Base-by-base conservation (phyloP, 176 grass and related monocot genomes). In the Musa acuminata region DNA sequence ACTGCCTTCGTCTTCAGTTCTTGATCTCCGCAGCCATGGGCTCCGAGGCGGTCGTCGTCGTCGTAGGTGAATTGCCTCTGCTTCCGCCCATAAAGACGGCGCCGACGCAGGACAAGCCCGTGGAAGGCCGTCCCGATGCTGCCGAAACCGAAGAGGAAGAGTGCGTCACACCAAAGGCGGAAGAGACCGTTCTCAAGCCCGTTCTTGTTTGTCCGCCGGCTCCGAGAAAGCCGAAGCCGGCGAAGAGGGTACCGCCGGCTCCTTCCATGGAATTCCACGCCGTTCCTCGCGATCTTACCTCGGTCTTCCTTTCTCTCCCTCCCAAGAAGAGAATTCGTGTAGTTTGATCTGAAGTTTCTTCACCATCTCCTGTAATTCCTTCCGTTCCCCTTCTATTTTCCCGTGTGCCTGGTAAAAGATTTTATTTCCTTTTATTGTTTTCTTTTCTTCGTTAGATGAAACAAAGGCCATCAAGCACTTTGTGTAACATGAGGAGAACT, bases 241-340 rank as follows among this genome's bases (percentile, higher is more conserved):
- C 22, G 51, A 78, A 26, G 64, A 57, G 64, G 52, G 2, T 17
- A 25, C 25, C 50, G 1, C 7, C 24, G 9, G 13, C 4, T 1
- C 53, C 73, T 1, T 20, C 20, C 60, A 23, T 8, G 24, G 25
- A 14, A 19, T 69, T 70, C 25, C 22, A 16, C 51, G 63, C 50
- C 2, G 77, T 79, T 13, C 77, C 77, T 3, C 64, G 64, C 14
- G 65, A 79, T 57, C 77, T 79, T 1, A 8, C 12, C 14, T 14
- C 77, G 20, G 65, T 69, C 52, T 79, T 79, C 77, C 51, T 55
- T 1, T 1, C 51, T 14, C 77, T 79, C 24, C 77, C 77, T 69
- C 77, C 77, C 13, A 79, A 69, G 64, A 79, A 79, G 77, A 79
- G 77, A 43, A 70, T 79, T 55, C 64, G 77, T 8, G 51, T 48